Percentiles rank a stretch among this genome's conserved stretches.
phyloP scores from a whole-genome alignment of 139 green algal genomes.

The Volvox reticuliferus region DNA sequence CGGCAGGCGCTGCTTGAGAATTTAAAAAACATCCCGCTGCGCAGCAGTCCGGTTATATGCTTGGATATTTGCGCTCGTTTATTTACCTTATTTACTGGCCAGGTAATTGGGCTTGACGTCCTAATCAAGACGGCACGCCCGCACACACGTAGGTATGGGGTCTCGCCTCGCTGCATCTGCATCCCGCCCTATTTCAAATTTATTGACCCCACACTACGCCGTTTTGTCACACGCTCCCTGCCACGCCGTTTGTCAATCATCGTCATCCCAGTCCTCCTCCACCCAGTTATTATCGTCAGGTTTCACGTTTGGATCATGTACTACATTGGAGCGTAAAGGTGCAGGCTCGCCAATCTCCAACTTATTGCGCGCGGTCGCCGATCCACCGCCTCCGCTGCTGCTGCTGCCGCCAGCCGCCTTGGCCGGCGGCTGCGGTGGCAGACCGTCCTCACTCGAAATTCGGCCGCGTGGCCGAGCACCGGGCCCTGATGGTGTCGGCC shows the following conservation, averaged over 20 bases:
- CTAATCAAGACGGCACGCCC: too few relatives aligned
- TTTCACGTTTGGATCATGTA: slow-evolving; percentile 7
- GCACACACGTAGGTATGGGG: too few relatives aligned
- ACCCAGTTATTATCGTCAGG: slow-evolving; percentile 10
- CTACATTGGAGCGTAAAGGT: slow-evolving; percentile 20
- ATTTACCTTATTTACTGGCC: too few relatives aligned
- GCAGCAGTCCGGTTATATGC: too few relatives aligned
- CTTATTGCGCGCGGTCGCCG: neutral
- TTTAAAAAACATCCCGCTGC: too few relatives aligned
- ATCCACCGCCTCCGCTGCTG: neutral
- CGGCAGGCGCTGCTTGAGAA: too few relatives aligned
- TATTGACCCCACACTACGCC: too few relatives aligned
- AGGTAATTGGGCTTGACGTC: too few relatives aligned
- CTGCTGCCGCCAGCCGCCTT: neutral
- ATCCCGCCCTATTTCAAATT: too few relatives aligned
- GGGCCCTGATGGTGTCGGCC: neutral
- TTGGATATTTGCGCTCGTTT: too few relatives aligned
- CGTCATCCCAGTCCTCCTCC: slow-evolving; percentile 43
- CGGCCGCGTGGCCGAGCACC: neutral
- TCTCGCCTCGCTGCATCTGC: too few relatives aligned
- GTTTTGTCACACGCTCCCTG: too few relatives aligned
- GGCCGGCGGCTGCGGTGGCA: neutral
- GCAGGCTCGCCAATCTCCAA: neutral
- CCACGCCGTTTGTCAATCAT: neutral
- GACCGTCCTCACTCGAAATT: neutral